Evolutionary conservation across 2,329 filamentous ascomycete species (phyloP).

Genomic region (Simplicillium aogashimaense): DNA sequence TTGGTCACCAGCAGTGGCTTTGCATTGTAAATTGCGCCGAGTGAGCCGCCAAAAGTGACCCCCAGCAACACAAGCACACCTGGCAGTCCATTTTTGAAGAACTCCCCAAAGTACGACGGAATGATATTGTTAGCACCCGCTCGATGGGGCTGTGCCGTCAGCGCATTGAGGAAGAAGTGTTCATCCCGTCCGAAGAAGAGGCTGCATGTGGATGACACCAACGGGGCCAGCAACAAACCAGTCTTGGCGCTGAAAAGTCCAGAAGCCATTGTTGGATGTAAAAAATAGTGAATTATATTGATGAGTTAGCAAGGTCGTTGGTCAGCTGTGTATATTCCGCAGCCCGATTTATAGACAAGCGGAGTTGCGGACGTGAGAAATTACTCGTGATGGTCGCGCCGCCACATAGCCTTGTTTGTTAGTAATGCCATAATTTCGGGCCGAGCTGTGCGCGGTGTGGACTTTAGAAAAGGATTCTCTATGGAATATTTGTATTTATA

Average conservation of each 20-base stretch:
- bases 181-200: slow-evolving; percentile 35
- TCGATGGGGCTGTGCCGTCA: slow-evolving; percentile 20
- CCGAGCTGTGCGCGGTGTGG: background rate
- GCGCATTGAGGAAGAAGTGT: slow-evolving; percentile 27
- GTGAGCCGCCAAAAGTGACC: slow-evolving; percentile 20
- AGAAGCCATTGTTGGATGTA: background rate
- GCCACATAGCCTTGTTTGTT: too few species aligned
- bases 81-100: slow-evolving; percentile 26
- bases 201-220: slow-evolving; percentile 35
- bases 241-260: slow-evolving; percentile 3
- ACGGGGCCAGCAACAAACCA: slow-evolving; percentile 30
- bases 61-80: slow-evolving; percentile 22
- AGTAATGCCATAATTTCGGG: too few species aligned
- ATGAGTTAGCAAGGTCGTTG: too few species aligned
- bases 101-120: slow-evolving; percentile 30
- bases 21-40: slow-evolving; percentile 15
- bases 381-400: background rate
- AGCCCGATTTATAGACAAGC: too few species aligned
- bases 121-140: slow-evolving; percentile 23
- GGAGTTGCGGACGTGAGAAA: background rate
- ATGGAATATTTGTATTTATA: background rate
- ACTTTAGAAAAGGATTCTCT: background rate
- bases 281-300: background rate
- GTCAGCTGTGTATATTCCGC: too few species aligned
- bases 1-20: slow-evolving; percentile 12